These are phyloP conservation scores for Kodamaea sp. DNA, from an alignment of 1,139 yeast genomes.

Conservation along the genomic window DNA sequence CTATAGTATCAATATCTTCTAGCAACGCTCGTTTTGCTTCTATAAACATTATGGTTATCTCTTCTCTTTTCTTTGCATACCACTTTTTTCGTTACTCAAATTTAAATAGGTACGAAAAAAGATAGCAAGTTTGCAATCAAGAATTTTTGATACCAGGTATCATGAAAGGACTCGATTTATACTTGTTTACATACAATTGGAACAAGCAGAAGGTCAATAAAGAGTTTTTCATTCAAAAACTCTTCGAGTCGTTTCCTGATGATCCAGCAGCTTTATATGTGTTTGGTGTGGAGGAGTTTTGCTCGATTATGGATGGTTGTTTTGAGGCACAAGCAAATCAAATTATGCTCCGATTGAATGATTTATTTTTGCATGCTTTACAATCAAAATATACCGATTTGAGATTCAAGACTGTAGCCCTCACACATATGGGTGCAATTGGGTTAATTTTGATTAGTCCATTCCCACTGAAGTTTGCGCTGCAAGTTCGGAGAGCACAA, in stretches of 20 bases:
- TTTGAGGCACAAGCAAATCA: constrained; percentile 36
- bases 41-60: constrained; percentile 16
- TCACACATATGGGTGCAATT: constrained; percentile 59
- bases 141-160: not conserved
- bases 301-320: constrained; percentile 62
- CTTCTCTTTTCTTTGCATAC: not conserved
- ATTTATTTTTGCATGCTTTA: constrained; percentile 40
- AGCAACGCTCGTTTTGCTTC: constrained; percentile 35
- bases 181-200: constrained; percentile 39
- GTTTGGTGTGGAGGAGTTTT: constrained; percentile 74
- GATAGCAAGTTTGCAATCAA: not conserved
- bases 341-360: constrained; percentile 40
- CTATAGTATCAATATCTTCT: constrained; percentile 38
- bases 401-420: constrained; percentile 44
- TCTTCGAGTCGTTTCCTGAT: constrained; percentile 29
- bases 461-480: constrained; percentile 28
- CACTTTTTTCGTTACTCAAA: not conserved
- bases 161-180: constrained; percentile 17
- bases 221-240: constrained; percentile 21
- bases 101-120: not conserved
- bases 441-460: constrained; percentile 58
- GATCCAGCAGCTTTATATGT: constrained; percentile 48
- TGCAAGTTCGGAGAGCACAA: constrained; percentile 25
- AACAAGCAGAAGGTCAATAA: constrained; percentile 28
- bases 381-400: constrained; percentile 25